phyloP scores from a whole-genome alignment of 805 yeast genomes.

The Myxozyma lipomycoides region DNA sequence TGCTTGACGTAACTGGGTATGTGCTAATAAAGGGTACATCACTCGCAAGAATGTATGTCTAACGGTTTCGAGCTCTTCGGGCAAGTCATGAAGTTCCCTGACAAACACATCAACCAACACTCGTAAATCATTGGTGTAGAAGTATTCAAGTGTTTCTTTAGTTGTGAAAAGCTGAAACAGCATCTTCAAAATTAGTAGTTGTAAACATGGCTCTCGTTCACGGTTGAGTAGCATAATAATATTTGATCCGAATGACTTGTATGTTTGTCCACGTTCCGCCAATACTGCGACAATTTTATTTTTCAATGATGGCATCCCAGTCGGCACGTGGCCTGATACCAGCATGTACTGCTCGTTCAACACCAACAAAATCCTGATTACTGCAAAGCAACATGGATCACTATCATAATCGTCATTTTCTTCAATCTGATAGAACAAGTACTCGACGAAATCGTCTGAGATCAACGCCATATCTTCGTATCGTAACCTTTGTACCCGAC shows the following conservation, averaged over 20 bases:
- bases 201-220: conserved; percentile 57
- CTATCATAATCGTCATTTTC: conserved; percentile 38
- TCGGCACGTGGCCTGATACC: conserved; percentile 32
- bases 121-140: conserved; percentile 78
- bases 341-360: conserved; percentile 88
- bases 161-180: conserved; percentile 70
- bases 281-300: conserved; percentile 58
- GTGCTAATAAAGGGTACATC: conserved; percentile 62
- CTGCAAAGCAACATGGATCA: conserved; percentile 60
- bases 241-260: conserved; percentile 60
- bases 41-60: conserved; percentile 73
- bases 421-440: conserved; percentile 47
- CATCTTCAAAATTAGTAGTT: conserved; percentile 73
- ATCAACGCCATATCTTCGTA: conserved; percentile 43
- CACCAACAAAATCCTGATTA: conserved; percentile 66
- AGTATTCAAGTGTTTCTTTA: conserved; percentile 57
- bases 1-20: conserved; percentile 55
- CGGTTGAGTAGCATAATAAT: conserved; percentile 74
- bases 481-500: conserved; percentile 48
- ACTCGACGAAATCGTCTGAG: conserved; percentile 46
- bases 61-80: conserved; percentile 51
- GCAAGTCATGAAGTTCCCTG: conserved; percentile 69
- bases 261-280: conserved; percentile 42
- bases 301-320: conserved; percentile 1
- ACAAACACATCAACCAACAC: conserved; percentile 79